These are phyloP conservation scores for Mrakia gelida DNA, from an alignment of 768 basidiomycete species.

Conservation along the genomic window DNA sequence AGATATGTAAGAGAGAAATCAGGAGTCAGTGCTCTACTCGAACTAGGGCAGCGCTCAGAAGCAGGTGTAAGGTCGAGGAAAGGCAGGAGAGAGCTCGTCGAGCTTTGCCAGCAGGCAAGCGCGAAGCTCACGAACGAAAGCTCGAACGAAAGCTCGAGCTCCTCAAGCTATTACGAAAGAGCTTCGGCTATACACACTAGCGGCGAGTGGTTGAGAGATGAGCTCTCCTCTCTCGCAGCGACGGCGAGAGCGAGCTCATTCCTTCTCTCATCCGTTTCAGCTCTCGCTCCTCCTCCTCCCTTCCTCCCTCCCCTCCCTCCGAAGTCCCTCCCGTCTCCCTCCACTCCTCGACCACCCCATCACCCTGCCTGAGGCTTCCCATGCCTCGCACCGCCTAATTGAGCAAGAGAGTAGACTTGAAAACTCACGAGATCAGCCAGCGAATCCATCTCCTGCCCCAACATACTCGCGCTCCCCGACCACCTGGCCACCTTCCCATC, in stretches of 20 bases:
- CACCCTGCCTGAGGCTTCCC: neutral
- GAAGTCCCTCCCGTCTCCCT: neutral
- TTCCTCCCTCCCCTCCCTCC: neutral
- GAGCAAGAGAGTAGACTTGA: neutral
- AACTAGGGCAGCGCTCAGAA: too few species aligned
- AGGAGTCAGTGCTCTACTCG: neutral
- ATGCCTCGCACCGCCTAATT: neutral
- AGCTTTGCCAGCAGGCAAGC: neutral
- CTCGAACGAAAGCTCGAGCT: too few species aligned
- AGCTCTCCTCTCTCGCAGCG: neutral
- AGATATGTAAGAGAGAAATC: neutral
- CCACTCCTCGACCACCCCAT: neutral
- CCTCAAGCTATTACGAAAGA: too few species aligned
- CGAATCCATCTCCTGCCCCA: constrained; percentile 96
- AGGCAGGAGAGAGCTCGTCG: neutral
- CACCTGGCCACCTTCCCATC: constrained; percentile 97
- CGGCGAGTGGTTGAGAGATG: too few species aligned
- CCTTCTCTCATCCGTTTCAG: neutral
- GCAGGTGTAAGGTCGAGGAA: neutral
- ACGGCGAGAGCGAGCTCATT: neutral
- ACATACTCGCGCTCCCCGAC: constrained; percentile 90
- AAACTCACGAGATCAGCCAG: constrained; percentile 81
- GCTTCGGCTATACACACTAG: too few species aligned
- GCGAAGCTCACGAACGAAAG: neutral
- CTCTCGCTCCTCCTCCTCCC: neutral